A percentile compares a stretch with the other conserved stretches of the same genome.
phyloP scores from a whole-genome alignment of 2,329 filamentous ascomycete species.

The Cladosporium sp. region DNA sequence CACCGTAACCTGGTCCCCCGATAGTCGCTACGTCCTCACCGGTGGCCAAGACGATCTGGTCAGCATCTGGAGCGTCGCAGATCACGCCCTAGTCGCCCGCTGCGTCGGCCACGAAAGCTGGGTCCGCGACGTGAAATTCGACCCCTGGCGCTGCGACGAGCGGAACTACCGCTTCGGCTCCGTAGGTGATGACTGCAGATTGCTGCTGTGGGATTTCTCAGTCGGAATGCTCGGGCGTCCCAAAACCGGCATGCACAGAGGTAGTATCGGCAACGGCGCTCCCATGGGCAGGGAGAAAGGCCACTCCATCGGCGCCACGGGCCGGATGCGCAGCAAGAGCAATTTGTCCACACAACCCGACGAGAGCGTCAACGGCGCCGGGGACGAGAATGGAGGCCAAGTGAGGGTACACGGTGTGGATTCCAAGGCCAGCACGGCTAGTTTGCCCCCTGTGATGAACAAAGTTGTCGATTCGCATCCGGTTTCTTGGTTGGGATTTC shows the following conservation, averaged over 20 bases:
- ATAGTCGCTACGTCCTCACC: slow-evolving; percentile 91
- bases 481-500: slow-evolving; percentile 86
- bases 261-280: slow-evolving; percentile 49
- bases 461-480: slow-evolving; percentile 84
- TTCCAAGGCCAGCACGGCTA: slow-evolving; percentile 74
- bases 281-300: slow-evolving; percentile 40
- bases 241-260: slow-evolving; percentile 57
- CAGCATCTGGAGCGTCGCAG: slow-evolving; percentile 88
- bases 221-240: slow-evolving; percentile 93
- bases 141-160: slow-evolving; percentile 95
- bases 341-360: slow-evolving; percentile 48
- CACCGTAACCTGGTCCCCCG: slow-evolving; percentile 95
- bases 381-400: slow-evolving; percentile 42
- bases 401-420: slow-evolving; percentile 68
- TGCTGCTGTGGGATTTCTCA: slow-evolving; percentile 95
- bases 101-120: slow-evolving; percentile 95
- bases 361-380: slow-evolving; percentile 24
- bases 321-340: slow-evolving; percentile 65
- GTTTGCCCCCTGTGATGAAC: slow-evolving; percentile 83
- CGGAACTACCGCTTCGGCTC: slow-evolving; percentile 93
- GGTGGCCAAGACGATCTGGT: slow-evolving; percentile 95
- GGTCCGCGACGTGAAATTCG: slow-evolving; percentile 90
- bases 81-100: slow-evolving; percentile 78
- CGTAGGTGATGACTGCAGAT: slow-evolving; percentile 85
- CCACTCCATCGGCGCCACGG: slow-evolving; percentile 46